Percentiles rank a stretch among this genome's conserved stretches.
phyloP scores from a whole-genome alignment of 768 basidiomycete species.

The Lepiota brunneoincarnata region DNA sequence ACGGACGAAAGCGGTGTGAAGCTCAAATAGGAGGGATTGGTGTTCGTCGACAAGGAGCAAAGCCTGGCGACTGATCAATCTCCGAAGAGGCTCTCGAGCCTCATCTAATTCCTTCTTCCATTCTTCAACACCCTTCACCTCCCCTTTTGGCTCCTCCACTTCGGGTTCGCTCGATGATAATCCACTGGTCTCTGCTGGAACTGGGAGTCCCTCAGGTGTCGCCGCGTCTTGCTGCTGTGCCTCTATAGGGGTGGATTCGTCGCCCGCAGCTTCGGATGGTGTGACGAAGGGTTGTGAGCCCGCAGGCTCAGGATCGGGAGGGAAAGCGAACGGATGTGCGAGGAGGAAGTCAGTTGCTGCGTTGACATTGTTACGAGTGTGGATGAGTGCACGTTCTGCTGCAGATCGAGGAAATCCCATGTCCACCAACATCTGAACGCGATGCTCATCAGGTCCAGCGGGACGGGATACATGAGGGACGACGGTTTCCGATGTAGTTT shows the following conservation, averaged over 20 bases:
- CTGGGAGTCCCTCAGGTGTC: not conserved
- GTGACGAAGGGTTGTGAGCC: constrained; percentile 14
- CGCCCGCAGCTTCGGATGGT: constrained; percentile 26
- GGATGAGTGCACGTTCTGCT: constrained; percentile 77
- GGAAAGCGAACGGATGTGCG: constrained; percentile 74
- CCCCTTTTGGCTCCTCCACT: not conserved
- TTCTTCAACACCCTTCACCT: constrained; percentile 52
- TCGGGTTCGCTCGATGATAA: not conserved
- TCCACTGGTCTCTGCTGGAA: not conserved
- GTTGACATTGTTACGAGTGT: constrained; percentile 85
- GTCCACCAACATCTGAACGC: constrained; percentile 82
- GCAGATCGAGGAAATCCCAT: constrained; percentile 97
- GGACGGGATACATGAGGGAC: constrained; percentile 28
- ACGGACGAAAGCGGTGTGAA: constrained; percentile 78
- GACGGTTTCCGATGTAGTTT: constrained; percentile 33
- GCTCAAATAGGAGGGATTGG: constrained; percentile 84
- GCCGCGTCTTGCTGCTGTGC: not conserved
- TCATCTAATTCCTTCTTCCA: constrained; percentile 65
- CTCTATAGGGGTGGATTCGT: constrained; percentile 17
- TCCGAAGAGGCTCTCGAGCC: constrained; percentile 63
- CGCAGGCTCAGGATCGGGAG: constrained; percentile 59
- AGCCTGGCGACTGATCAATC: constrained; percentile 63
- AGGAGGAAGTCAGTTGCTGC: constrained; percentile 88
- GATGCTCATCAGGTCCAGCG: constrained; percentile 68
- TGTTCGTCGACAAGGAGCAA: constrained; percentile 83